These are phyloP conservation scores for Houttuynia cordata DNA, from an alignment of 164 flowering plant species.

Conservation along the genomic window DNA sequence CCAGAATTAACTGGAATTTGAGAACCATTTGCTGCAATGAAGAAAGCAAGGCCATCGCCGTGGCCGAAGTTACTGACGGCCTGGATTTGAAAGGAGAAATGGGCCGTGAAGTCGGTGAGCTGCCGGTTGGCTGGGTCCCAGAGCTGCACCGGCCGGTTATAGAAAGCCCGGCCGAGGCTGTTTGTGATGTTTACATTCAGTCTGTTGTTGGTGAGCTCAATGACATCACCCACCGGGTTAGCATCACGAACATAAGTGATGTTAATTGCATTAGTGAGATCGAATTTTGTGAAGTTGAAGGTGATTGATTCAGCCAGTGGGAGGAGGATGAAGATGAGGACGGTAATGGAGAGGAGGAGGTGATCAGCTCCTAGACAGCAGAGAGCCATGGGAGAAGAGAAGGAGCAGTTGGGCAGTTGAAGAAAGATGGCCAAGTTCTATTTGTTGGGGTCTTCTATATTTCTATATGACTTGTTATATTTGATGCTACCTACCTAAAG, in stretches of 20 bases:
- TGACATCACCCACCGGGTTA: background rate
- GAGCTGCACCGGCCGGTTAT: conserved; percentile 20
- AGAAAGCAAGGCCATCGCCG: conserved; percentile 52
- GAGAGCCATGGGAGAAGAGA: conserved; percentile 9
- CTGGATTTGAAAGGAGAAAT: conserved; percentile 31
- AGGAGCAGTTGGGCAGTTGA: background rate
- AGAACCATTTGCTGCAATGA: conserved; percentile 28
- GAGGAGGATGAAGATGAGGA: conserved; percentile 7
- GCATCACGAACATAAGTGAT: conserved; percentile 13
- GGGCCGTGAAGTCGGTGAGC: conserved; percentile 33
- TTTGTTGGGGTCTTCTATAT: too few species aligned
- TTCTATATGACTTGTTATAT: too few species aligned
- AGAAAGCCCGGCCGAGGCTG: conserved; percentile 26
- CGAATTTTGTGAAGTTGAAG: conserved; percentile 21
- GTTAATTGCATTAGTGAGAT: background rate
- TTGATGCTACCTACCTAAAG: too few species aligned
- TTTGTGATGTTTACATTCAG: background rate
- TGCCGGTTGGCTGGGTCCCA: conserved; percentile 24
- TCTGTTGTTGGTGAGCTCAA: conserved; percentile 21
- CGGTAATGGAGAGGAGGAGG: background rate
- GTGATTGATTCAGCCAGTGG: conserved; percentile 7
- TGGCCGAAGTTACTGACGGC: background rate
- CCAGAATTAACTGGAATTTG: conserved; percentile 9
- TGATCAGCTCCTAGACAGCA: background rate
- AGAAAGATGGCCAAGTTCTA: too few species aligned